A percentile compares a stretch with the other conserved stretches of the same genome.
phyloP scores from a whole-genome alignment of 352 stramenopile species.

The Globisporangium nagaii region DNA sequence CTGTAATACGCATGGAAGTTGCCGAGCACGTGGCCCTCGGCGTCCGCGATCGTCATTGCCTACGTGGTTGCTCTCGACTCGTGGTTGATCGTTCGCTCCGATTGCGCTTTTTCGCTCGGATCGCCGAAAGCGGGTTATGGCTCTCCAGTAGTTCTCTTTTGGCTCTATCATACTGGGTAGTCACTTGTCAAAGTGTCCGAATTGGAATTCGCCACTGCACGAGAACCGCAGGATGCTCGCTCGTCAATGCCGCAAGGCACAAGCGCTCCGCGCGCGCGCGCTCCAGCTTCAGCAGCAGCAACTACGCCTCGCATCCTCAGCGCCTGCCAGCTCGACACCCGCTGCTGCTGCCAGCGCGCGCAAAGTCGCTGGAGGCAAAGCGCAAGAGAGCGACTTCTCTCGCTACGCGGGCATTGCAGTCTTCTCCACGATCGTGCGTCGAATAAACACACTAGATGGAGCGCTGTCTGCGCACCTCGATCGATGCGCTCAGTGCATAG shows the following conservation, averaged over 20 bases:
- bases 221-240: slow-evolving; percentile 7
- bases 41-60: slow-evolving; percentile 25
- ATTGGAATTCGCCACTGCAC: too few species aligned
- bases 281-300: slow-evolving; percentile 2
- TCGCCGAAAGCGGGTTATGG: too few species aligned
- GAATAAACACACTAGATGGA: not conserved
- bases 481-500: too few species aligned
- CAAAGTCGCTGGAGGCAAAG: not conserved
- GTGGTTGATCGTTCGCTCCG: too few species aligned
- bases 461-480: not conserved
- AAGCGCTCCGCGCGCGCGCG: slow-evolving; percentile 1
- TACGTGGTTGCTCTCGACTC: not conserved
- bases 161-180: too few species aligned
- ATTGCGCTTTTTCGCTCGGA: too few species aligned
- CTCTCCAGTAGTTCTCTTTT: too few species aligned
- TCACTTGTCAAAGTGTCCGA: too few species aligned
- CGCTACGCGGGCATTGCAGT: slow-evolving; percentile 81
- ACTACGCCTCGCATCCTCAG: slow-evolving; percentile 2
- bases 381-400: slow-evolving; percentile 60
- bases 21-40: slow-evolving; percentile 66
- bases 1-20: slow-evolving; percentile 86
- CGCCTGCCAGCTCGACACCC: not conserved
- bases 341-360: not conserved
- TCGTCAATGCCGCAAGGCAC: slow-evolving; percentile 10
- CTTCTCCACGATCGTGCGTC: slow-evolving; percentile 73